Percentiles rank a stretch among this genome's conserved stretches.
These are phyloP conservation scores for Ceratorhiza oryzae-sativae DNA, from an alignment of 1,284 basidiomycete species.

Conservation along the genomic window DNA sequence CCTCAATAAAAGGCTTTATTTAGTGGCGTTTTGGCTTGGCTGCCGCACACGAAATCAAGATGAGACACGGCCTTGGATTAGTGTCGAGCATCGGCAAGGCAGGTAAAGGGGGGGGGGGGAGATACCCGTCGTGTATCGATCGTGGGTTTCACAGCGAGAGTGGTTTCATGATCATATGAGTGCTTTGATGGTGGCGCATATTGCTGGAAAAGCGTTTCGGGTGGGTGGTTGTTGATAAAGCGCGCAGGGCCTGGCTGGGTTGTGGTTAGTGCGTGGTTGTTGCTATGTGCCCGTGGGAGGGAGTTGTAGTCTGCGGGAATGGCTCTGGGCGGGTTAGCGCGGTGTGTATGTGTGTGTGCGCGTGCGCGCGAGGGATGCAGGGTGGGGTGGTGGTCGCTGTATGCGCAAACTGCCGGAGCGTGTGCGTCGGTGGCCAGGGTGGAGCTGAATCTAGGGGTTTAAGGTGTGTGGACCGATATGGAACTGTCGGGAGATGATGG, in stretches of 20 bases:
- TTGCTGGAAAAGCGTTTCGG: neutral
- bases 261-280: neutral
- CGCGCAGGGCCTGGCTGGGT: too few relatives aligned
- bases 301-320: neutral
- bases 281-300: neutral
- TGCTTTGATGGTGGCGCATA: neutral
- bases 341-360: neutral
- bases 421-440: neutral
- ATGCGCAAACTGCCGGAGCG: slow-evolving; percentile 6
- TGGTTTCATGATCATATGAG: slow-evolving; percentile 1
- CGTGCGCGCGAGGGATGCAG: too few relatives aligned
- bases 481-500: neutral
- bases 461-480: neutral
- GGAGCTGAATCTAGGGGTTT: slow-evolving; percentile 5
- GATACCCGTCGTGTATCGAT: neutral
- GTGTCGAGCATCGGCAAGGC: too few relatives aligned
- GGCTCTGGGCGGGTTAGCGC: neutral
- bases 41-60: neutral
- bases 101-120: too few relatives aligned
- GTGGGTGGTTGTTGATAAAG: neutral
- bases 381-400: neutral
- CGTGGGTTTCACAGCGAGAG: neutral
- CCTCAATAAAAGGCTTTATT: neutral
- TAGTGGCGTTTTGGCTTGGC: neutral
- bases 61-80: neutral